Conservation (phyloP, 225 moss, liverwort and hornwort species). For the Takakia lepidozioides region DNA sequence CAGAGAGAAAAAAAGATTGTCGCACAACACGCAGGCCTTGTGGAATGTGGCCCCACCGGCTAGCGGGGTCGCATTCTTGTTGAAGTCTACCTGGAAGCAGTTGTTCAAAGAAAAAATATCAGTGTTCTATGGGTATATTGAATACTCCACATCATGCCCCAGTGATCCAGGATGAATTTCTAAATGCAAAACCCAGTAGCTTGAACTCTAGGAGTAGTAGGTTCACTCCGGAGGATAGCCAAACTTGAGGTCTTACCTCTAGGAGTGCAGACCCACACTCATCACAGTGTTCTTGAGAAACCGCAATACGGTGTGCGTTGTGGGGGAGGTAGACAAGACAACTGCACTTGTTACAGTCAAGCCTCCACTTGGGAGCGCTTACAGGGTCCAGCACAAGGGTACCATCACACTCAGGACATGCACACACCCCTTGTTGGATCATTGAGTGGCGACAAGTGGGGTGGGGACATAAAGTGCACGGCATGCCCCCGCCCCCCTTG, state of each 20-base stretch:
- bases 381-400: slow-evolving; percentile 93
- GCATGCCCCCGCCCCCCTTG: slow-evolving; percentile 86
- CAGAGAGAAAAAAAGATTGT: slow-evolving; percentile 76
- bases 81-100: slow-evolving; percentile 65
- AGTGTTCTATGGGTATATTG: not conserved
- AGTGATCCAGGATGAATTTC: not conserved
- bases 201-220: too few species aligned
- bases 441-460: slow-evolving; percentile 92
- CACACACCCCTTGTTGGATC: slow-evolving; percentile 91
- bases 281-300: slow-evolving; percentile 75
- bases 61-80: slow-evolving; percentile 86
- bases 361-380: slow-evolving; percentile 98
- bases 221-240: too few species aligned
- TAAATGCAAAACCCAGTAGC: too few species aligned
- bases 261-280: slow-evolving; percentile 80
- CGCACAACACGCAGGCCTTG: slow-evolving; percentile 83
- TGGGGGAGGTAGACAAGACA: slow-evolving; percentile 96
- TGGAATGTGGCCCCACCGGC: slow-evolving; percentile 69
- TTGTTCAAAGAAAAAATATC: slow-evolving; percentile 1
- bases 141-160: slow-evolving; percentile 17
- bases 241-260: too few species aligned
- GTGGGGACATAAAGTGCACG: slow-evolving; percentile 92
- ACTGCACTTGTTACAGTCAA: slow-evolving; percentile 95
- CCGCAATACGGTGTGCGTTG: slow-evolving; percentile 80
- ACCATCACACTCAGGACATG: slow-evolving; percentile 98